Conservation (phyloP, 106 monocot genomes). For the Platanthera guangdongensis region DNA sequence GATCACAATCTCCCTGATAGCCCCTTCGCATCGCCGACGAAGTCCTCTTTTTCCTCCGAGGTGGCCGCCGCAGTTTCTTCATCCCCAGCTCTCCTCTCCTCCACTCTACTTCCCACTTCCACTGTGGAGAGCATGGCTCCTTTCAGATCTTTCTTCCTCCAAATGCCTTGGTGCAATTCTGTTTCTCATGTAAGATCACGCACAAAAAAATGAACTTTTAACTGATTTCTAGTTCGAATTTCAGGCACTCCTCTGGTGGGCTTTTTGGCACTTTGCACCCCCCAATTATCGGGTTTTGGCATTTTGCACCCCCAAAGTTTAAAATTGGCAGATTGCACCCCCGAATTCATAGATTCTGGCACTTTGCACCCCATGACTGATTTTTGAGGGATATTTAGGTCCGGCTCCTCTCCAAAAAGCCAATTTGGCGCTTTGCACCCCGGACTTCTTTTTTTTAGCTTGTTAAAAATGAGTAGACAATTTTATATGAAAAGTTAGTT, state of each 20-base stretch:
- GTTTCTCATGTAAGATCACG: background rate
- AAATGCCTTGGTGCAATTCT: conserved; percentile 17
- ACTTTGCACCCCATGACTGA: too few relatives aligned
- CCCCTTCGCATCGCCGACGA: conserved; percentile 63
- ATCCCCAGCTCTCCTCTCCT: conserved; percentile 23
- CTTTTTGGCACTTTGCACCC: too few relatives aligned
- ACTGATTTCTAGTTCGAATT: background rate
- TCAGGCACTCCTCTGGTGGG: conserved; percentile 6
- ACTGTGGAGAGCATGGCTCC: conserved; percentile 47
- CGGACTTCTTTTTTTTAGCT: too few relatives aligned
- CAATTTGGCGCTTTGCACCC: too few relatives aligned
- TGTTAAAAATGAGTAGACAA: too few relatives aligned
- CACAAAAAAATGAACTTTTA: background rate
- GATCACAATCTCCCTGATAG: conserved; percentile 93
- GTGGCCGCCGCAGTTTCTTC: conserved; percentile 5
- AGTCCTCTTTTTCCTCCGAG: conserved; percentile 20
- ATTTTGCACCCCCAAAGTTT: too few relatives aligned
- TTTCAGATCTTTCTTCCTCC: conserved; percentile 57
- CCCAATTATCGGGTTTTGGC: too few relatives aligned
- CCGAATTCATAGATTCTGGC: too few relatives aligned
- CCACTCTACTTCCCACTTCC: conserved; percentile 35
- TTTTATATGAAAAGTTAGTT: too few relatives aligned
- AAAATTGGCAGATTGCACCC: too few relatives aligned
- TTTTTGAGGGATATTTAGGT: too few relatives aligned
- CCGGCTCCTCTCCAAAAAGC: too few relatives aligned